Base-by-base conservation (phyloP, 1,139 yeast genomes). In the Candida pseudoviswanathii region DNA sequence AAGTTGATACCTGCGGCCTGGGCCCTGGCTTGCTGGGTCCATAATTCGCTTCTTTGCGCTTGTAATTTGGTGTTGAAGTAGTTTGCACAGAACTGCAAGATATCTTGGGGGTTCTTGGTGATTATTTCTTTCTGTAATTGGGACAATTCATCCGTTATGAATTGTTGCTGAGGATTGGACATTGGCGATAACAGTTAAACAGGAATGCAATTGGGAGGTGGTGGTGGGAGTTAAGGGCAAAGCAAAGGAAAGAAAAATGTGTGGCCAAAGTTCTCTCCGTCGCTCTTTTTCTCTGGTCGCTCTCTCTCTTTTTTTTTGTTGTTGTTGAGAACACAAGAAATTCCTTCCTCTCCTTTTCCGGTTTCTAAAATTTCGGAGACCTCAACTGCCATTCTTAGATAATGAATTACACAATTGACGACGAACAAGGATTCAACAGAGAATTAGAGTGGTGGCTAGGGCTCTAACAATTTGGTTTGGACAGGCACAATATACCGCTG, bases 41-140 rank as follows among this genome's bases (percentile, higher is more conserved):
- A 82, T 50, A 80, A 70, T 44, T 76, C 77, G 38, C 73, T 63
- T 63, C 91, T 76, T 63, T 85, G 89, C 38, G 80, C 75, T 57
- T 81, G 85, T 53, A 87, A 70, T 55, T 84, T 81, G 46, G 75
- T 65, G 60, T 79, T 80, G 71, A 87, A 87, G 66, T 84, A 85
- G 63, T 84, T 80, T 53, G 89, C 86, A 61, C 92, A 85, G 67
- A 86, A 88, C 64, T 87, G 92, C 54, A 87, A 67, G 30, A 86
- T 73, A 62, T 87, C 92, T 21, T 73, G 66, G 2, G 96, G 96
- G 58, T 84, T 81, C 59, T 82, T 80, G 48, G 78, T 71, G 48
- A 76, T 71, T 54, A 87, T 74, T 64, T 85, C 89, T 60, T 75
- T 78, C 65, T 84, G 85, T 64, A 85, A 81, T 54, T 75, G 81